Evolutionary conservation across 179 eudicot genomes (phyloP).

Genomic region (Gypsophila paniculata): DNA sequence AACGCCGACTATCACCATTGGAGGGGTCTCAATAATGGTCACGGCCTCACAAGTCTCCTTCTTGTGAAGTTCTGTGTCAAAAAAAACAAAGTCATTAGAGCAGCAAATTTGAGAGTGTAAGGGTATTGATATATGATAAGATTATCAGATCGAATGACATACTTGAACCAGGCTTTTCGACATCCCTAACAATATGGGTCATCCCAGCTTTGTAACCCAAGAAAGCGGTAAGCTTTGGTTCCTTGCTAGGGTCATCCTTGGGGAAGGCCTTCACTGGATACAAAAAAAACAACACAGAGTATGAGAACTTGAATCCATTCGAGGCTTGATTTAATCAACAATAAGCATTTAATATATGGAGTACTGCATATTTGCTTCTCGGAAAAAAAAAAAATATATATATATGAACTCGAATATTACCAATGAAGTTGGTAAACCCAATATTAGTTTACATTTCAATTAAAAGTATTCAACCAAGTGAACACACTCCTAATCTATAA

Average conservation of each 20-base stretch:
- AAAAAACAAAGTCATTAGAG: background rate
- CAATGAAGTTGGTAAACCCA: too few species aligned
- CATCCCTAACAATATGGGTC: constrained; percentile 91
- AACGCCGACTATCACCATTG: constrained; percentile 72
- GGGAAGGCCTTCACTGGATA: constrained; percentile 70
- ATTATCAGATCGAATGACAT: background rate
- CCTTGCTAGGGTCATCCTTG: constrained; percentile 60
- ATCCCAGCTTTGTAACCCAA: constrained; percentile 94
- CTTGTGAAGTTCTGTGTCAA: constrained; percentile 62
- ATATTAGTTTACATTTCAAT: too few species aligned
- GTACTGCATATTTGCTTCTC: too few species aligned
- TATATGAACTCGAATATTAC: too few species aligned
- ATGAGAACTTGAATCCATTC: too few species aligned
- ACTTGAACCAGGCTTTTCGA: constrained; percentile 95
- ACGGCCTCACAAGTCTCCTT: constrained; percentile 81
- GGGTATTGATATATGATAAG: background rate
- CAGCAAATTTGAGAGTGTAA: too few species aligned
- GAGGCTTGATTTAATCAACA: too few species aligned
- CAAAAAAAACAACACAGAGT: background rate
- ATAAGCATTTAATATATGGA: too few species aligned
- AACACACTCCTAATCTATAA: too few species aligned
- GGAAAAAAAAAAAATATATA: too few species aligned
- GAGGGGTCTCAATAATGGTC: constrained; percentile 69
- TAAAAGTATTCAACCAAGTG: too few species aligned
- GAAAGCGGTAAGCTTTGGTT: constrained; percentile 74